These are phyloP conservation scores for Clonostachys rhizophaga DNA, from an alignment of 2,329 filamentous ascomycete genomes.

Conservation along the genomic window DNA sequence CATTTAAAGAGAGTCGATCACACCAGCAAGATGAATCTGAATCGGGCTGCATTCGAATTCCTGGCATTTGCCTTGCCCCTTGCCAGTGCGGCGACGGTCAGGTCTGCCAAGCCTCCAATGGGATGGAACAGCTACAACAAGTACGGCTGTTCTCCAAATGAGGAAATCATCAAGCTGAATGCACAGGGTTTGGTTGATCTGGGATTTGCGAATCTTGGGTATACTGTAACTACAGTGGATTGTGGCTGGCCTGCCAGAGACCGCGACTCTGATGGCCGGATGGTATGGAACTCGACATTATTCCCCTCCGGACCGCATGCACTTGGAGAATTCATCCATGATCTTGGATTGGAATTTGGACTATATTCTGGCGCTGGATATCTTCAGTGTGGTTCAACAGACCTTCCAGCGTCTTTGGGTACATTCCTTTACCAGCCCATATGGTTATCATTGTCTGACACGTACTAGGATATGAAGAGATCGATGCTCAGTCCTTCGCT, in stretches of 20 bases:
- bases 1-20: too few species aligned
- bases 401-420: slow-evolving; percentile 38
- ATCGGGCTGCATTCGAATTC: too few species aligned
- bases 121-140: slow-evolving; percentile 59
- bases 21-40: too few species aligned
- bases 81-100: too few species aligned
- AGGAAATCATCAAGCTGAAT: slow-evolving; percentile 35
- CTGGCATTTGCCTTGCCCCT: too few species aligned
- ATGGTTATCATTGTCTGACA: neutral
- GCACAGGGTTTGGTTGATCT: slow-evolving; percentile 47
- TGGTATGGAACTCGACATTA: slow-evolving; percentile 42
- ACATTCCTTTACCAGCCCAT: slow-evolving; percentile 2
- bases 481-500: slow-evolving; percentile 31
- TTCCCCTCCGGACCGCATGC: slow-evolving; percentile 46
- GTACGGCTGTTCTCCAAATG: slow-evolving; percentile 25
- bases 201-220: slow-evolving; percentile 46
- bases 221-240: slow-evolving; percentile 51
- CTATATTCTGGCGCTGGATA: slow-evolving; percentile 48
- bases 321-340: slow-evolving; percentile 43
- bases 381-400: slow-evolving; percentile 34
- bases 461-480: slow-evolving; percentile 29
- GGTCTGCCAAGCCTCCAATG: slow-evolving; percentile 29
- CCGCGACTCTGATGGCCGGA: slow-evolving; percentile 32
- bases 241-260: slow-evolving; percentile 48
- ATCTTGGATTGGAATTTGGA: slow-evolving; percentile 42